phyloP scores from a whole-genome alignment of 345 rosid genomes.

The Stellera chamaejasme region DNA sequence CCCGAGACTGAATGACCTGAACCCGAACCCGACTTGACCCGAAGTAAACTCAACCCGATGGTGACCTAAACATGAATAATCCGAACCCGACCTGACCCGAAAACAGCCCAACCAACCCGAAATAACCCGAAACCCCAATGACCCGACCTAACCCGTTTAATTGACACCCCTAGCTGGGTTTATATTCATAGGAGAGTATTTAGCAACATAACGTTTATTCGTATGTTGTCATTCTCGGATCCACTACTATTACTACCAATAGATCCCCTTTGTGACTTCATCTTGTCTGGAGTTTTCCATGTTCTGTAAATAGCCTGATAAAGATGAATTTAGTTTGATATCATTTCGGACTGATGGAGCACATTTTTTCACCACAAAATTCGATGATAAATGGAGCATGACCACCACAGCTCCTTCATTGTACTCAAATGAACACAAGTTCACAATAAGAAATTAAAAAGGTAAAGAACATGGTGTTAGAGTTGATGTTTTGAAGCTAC shows the following conservation, averaged over 20 bases:
- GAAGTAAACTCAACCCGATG: too few species aligned
- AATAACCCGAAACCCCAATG: too few species aligned
- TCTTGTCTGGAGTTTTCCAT: slow-evolving; percentile 99
- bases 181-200: slow-evolving; percentile 90
- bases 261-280: slow-evolving; percentile 71
- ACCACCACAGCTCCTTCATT: slow-evolving; percentile 99
- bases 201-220: slow-evolving; percentile 87
- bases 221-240: slow-evolving; percentile 58
- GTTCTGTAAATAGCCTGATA: slow-evolving; percentile 82
- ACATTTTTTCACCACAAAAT: slow-evolving; percentile 88
- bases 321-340: slow-evolving; percentile 6
- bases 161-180: slow-evolving; percentile 97
- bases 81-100: too few species aligned
- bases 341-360: slow-evolving; percentile 16
- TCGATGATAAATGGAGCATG: slow-evolving; percentile 98
- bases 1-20: too few species aligned
- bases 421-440: slow-evolving; percentile 15
- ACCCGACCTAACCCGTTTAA: too few species aligned
- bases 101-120: too few species aligned
- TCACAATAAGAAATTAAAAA: too few species aligned
- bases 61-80: too few species aligned
- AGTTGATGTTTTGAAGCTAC: too few species aligned
- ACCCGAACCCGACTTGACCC: too few species aligned
- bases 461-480: too few species aligned
- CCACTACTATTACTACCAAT: slow-evolving; percentile 32